Percentiles rank a stretch among this genome's conserved stretches.
Conservation (phyloP, 371 early-diverging fungal species). For the Smittium culicis region DNA sequence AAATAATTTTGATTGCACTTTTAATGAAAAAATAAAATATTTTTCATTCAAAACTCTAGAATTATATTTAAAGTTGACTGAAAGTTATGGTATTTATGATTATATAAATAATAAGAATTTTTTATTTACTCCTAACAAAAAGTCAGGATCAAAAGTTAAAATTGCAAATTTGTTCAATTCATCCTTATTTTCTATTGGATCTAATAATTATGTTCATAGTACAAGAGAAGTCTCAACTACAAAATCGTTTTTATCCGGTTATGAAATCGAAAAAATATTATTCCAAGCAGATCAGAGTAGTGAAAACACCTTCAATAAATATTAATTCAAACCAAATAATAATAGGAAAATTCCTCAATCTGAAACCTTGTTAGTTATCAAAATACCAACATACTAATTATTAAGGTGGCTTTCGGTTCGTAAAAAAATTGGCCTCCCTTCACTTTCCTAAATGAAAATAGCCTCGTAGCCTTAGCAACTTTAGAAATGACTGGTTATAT, state of each 20-base stretch:
- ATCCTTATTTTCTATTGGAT: not conserved
- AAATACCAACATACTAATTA: not conserved
- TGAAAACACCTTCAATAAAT: not conserved
- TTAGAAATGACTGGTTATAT: too few relatives aligned
- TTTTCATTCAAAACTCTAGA: conserved; percentile 1
- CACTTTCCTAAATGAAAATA: too few relatives aligned
- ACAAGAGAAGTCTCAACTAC: conserved; percentile 1
- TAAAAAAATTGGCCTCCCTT: too few relatives aligned
- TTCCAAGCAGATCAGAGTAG: not conserved
- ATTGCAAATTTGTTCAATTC: not conserved
- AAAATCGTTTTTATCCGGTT: not conserved
- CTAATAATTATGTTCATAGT: not conserved
- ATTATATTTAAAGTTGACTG: conserved; percentile 4
- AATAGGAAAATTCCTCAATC: conserved; percentile 1
- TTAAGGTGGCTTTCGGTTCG: not conserved
- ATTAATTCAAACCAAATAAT: not conserved
- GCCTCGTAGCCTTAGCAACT: too few relatives aligned
- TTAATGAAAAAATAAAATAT: not conserved
- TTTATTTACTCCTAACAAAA: not conserved
- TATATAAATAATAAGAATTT: not conserved
- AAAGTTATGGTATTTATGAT: not conserved
- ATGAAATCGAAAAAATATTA: conserved; percentile 1
- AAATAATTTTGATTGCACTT: not conserved
- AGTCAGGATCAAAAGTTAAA: not conserved
- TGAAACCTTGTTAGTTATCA: not conserved